Base-by-base conservation (phyloP, 2,329 filamentous ascomycete genomes). In the Aspergillus ustus region DNA sequence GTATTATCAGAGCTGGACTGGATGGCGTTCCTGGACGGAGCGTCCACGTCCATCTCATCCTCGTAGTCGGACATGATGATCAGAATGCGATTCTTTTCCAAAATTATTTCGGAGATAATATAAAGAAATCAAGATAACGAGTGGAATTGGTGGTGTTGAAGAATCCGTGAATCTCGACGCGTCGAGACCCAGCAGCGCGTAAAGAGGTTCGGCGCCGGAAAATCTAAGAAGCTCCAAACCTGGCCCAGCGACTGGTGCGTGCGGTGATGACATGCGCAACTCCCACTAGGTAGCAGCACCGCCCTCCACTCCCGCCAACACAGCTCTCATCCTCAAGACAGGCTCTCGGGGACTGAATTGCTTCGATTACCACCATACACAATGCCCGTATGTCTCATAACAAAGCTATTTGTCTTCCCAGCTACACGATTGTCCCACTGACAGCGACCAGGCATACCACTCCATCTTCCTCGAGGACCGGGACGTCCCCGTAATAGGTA, bases 401-500 rank as follows among this genome's bases (percentile, higher is more conserved):
- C 28, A 11, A 1, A 5, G 43, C 15, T 22, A 8, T 2, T 8
- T 53, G 7, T 48, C 7, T 50, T 29, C 46, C 48, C 9, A 44
- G 2, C 11, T 17, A n/a, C 34, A 4, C 11, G 7, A 19, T 15
- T 6, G 22, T 28, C 51, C 31, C 51, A 7, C 58, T 57, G 65
- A 62, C 67, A 57, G n/a, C 62, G 20, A 60, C 57, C 70, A 96
- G 92, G 94, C 94, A 81, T 98, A 97, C 86, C 96, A 98, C 85
- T 96, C 92, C 78, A 91, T 97, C 85, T 97, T 97, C 88, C 87
- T 89, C 78, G 82, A 94, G 87, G 86, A 92, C 86, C 83, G 89
- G 67, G 86, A 87, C 74, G 85, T 89, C 68, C 85, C 87, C 72
- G 74, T 87, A 70, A 88, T 89, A 76, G 87, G 85, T 86, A 83